Base-by-base conservation (phyloP, 179 eudicot genomes). In the Corrigiola litoralis region DNA sequence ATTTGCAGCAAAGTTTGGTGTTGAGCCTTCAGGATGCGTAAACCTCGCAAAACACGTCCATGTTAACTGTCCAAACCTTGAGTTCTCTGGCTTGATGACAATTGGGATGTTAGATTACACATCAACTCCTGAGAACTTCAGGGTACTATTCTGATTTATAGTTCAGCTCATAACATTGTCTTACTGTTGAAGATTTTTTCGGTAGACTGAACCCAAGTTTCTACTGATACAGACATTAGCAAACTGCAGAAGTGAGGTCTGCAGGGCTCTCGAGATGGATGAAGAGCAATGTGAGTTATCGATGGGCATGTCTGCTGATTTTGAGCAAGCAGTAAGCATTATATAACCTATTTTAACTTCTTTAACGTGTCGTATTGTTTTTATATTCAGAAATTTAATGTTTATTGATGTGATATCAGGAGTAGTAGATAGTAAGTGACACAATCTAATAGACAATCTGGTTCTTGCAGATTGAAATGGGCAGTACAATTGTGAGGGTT, bases 231-330 rank as follows among this genome's bases (percentile, higher is more conserved):
- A 92, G 97, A 72, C 92, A 36, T 77, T 94, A 73, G 80, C 80
- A 1, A 85, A 76, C 67, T 94, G 99, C 75, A 77, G 94, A 82
- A 80, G 63, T 48, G 91, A 86, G 75, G 88, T 90, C 42, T 94
- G 96, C 75, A 72, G 75, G 70, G 94, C 79, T 21, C 89, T 94
- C 67, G 99, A 77, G 70, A 81, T 94, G 48, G 58, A 72, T 16
- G 97, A 90, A 85, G 96, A 90, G 51, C 80, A 84, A 52, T 90
- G 97, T 67, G 94, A 90, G 69, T 70, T 94, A 52, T 94, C 99
- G 27, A 94, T 94, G 99, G 99, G 99, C 83, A 94, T 94, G 99
- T 94, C 99, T 59, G 87, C 88, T 1, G 99, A 94, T 78, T 94
- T 90, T 84, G 99, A 94, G 80, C 83, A 81, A 55, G 99, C 99